Conservation (phyloP, 768 basidiomycete genomes). For the Cystobasidium onofrii region DNA sequence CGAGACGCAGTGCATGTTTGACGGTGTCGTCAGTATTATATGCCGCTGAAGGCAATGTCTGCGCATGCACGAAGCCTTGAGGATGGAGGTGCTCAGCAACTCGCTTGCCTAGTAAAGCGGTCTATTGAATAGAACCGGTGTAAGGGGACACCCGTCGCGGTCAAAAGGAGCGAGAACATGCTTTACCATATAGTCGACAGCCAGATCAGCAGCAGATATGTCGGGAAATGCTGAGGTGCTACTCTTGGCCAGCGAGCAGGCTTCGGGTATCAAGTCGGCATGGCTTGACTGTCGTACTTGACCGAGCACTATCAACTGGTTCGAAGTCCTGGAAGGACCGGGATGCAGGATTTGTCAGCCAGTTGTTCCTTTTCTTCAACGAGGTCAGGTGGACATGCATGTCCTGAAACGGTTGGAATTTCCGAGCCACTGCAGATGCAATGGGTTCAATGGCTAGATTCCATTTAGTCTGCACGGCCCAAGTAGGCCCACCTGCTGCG, state of each 20-base stretch:
- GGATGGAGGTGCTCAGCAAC: constrained; percentile 30
- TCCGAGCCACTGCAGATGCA: not conserved
- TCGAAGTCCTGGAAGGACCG: constrained; percentile 33
- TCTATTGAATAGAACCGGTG: constrained; percentile 11
- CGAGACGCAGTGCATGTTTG: constrained; percentile 37
- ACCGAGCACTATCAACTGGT: constrained; percentile 37
- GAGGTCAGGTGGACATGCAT: constrained; percentile 16
- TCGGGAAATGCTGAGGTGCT: constrained; percentile 6
- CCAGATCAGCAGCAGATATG: constrained; percentile 27
- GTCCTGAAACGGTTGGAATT: constrained; percentile 33
- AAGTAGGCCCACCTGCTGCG: constrained; percentile 7
- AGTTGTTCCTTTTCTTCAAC: not conserved
- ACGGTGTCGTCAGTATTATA: constrained; percentile 35
- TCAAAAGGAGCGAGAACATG: not conserved
- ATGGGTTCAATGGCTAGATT: not conserved
- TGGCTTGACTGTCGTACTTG: constrained; percentile 35
- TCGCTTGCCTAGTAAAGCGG: constrained; percentile 35
- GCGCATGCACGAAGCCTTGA: constrained; percentile 34
- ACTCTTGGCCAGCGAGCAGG: constrained; percentile 28
- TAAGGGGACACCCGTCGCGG: no score
- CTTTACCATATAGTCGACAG: constrained; percentile 39
- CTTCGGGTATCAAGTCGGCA: constrained; percentile 29
- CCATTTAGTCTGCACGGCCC: not conserved
- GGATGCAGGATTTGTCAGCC: not conserved
- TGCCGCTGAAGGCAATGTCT: constrained; percentile 35